Evolutionary conservation across 495 filamentous ascomycete genomes (phyloP).

Genomic region (Penicillium arizonense): DNA sequence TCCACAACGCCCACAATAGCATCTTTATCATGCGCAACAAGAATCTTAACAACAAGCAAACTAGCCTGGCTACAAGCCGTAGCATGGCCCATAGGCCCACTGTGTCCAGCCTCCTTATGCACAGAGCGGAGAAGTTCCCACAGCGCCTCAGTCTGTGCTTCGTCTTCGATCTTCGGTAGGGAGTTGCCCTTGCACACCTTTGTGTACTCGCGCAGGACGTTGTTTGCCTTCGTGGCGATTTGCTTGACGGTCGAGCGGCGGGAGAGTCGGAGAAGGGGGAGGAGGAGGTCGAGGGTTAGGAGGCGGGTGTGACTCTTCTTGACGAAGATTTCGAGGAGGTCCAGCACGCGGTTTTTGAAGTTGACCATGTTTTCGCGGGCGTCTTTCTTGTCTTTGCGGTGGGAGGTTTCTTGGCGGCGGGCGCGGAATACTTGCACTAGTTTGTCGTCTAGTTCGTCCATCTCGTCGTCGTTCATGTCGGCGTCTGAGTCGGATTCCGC

Average conservation of each 20-base stretch:
- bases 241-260: slow-evolving; percentile 66
- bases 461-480: slow-evolving; percentile 93
- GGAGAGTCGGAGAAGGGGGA: slow-evolving; percentile 60
- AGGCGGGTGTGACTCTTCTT: slow-evolving; percentile 70
- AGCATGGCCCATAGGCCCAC: slow-evolving; percentile 55
- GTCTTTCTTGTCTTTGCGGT: slow-evolving; percentile 79
- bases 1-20: slow-evolving; percentile 48
- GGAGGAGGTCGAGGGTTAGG: slow-evolving; percentile 63
- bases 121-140: slow-evolving; percentile 63
- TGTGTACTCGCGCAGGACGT: slow-evolving; percentile 67
- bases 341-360: slow-evolving; percentile 92
- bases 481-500: slow-evolving; percentile 61
- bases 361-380: slow-evolving; percentile 87
- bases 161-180: slow-evolving; percentile 40
- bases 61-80: slow-evolving; percentile 61
- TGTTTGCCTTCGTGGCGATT: slow-evolving; percentile 68
- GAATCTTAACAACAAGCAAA: slow-evolving; percentile 59
- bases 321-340: slow-evolving; percentile 81
- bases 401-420: slow-evolving; percentile 55
- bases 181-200: slow-evolving; percentile 61
- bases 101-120: slow-evolving; percentile 68
- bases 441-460: slow-evolving; percentile 83
- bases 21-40: slow-evolving; percentile 50
- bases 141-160: slow-evolving; percentile 34
- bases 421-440: slow-evolving; percentile 82